Base-by-base conservation (phyloP, 148 eudicot species). In the Chenopodium berlandieri region DNA sequence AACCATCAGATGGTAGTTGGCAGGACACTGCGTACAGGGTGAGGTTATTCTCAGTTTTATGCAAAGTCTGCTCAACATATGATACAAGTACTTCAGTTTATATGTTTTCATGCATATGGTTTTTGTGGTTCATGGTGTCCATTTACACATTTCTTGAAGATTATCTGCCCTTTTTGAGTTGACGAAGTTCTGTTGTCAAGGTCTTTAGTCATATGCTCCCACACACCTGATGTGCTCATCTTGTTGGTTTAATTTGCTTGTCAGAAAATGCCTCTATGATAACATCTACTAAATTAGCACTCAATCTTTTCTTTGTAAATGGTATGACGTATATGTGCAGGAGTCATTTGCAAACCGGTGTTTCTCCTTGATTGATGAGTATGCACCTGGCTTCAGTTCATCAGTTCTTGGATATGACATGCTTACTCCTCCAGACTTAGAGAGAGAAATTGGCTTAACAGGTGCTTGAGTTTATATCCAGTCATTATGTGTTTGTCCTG, bases 341-440 rank as follows among this genome's bases (percentile, higher is more conserved):
- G 92, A 92, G 83, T 86, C 90, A 63, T 96, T 92, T 84, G 98
- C 94, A 17, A 86, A 94, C 37, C 85, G 95, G 79, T 96, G 99
- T 78, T 94, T 96, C 81, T 75, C 89, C 75, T 84, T 94, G 88
- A 92, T 96, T 76, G 97, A 97, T 40, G 99, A 97, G 78, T 90
- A 97, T 76, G 97, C 97, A 75, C 98, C 98, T 11, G 98, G 98
- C 78, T 97, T 97, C 91, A 91, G 88, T 75, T 97, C 99, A 72
- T 97, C 99, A 68, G 78, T 97, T 73, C 82, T 97, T 85, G 95
- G 91, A 80, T 97, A 97, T 73, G 99, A 97, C 85, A 97, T 97
- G 99, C 90, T 97, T 86, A 89, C 99, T 86, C 98, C 99, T 47
- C 99, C 99, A 37, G 99, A 97, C 86, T 97, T 97, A 37, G 99